A percentile compares a stretch with the other conserved stretches of the same genome.
Conservation (phyloP, 2,329 filamentous ascomycete genomes). For the Fusarium torulosum region DNA sequence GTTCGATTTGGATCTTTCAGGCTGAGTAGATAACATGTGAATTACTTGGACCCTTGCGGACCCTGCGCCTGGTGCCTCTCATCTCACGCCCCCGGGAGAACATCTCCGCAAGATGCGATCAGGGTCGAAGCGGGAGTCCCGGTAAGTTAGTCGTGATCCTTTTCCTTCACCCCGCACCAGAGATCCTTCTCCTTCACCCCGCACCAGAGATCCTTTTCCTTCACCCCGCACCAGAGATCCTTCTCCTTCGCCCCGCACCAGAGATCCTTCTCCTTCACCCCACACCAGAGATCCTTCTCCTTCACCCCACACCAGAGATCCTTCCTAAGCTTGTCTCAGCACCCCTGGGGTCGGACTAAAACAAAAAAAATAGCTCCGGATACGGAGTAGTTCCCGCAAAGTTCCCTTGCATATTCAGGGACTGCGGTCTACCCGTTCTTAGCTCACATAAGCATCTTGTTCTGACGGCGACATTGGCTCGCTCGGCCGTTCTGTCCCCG, state of each 20-base stretch:
- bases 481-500: not conserved
- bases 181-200: not conserved
- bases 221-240: not conserved
- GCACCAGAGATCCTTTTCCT: not conserved
- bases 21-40: conserved; percentile 2
- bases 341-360: not conserved
- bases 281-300: conserved; percentile 3
- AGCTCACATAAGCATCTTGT: conserved; percentile 4
- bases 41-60: conserved; percentile 8
- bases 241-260: not conserved
- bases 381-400: not conserved
- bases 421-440: conserved; percentile 2
- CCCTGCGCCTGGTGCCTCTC: not conserved
- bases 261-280: conserved; percentile 2
- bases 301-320: conserved; percentile 2
- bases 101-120: not conserved
- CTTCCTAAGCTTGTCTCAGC: conserved; percentile 1
- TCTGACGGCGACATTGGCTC: conserved; percentile 2
- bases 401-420: not conserved
- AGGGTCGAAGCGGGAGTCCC: not conserved
- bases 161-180: not conserved
- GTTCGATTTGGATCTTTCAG: conserved; percentile 3
- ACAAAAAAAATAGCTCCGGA: conserved; percentile 1
- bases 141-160: not conserved
- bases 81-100: conserved; percentile 5